These are phyloP conservation scores for Elaeagnus macrophylla DNA, from an alignment of 306 rosid species.

Conservation along the genomic window DNA sequence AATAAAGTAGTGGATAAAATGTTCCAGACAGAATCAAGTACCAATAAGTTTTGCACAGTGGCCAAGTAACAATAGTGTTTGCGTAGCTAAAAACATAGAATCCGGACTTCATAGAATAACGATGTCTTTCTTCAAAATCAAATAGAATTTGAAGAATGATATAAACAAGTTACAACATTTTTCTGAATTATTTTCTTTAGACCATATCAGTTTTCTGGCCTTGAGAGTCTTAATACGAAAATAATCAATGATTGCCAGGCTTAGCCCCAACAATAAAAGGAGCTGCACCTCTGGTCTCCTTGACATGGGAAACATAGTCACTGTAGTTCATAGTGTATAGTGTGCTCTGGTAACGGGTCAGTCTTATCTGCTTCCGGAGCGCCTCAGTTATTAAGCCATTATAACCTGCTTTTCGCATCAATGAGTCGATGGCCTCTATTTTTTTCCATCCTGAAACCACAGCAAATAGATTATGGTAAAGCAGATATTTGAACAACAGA, in stretches of 20 bases:
- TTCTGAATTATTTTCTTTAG: conserved; percentile 3
- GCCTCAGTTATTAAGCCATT: conserved; percentile 56
- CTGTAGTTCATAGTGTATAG: conserved; percentile 62
- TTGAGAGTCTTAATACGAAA: conserved; percentile 19
- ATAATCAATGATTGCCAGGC: conserved; percentile 30
- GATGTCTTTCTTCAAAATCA: conserved; percentile 42
- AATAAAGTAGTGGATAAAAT: not conserved
- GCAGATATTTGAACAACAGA: not conserved
- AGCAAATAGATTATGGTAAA: conserved; percentile 10
- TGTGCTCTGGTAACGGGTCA: conserved; percentile 91
- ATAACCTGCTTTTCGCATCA: conserved; percentile 83
- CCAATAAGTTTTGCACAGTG: not conserved
- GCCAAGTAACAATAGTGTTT: conserved; percentile 3
- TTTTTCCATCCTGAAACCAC: conserved; percentile 74
- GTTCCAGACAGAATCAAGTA: not conserved
- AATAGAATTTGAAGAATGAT: conserved; percentile 44
- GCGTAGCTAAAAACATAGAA: conserved; percentile 6
- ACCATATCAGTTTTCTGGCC: conserved; percentile 25
- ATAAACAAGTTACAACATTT: conserved; percentile 20
- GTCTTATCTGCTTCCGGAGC: conserved; percentile 40
- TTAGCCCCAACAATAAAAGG: conserved; percentile 46
- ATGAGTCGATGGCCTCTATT: conserved; percentile 78
- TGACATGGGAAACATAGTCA: conserved; percentile 64
- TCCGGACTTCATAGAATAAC: not conserved
- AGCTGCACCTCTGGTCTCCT: conserved; percentile 54